Base-by-base conservation (phyloP, 768 basidiomycete species). In the Amanita rubescens region DNA sequence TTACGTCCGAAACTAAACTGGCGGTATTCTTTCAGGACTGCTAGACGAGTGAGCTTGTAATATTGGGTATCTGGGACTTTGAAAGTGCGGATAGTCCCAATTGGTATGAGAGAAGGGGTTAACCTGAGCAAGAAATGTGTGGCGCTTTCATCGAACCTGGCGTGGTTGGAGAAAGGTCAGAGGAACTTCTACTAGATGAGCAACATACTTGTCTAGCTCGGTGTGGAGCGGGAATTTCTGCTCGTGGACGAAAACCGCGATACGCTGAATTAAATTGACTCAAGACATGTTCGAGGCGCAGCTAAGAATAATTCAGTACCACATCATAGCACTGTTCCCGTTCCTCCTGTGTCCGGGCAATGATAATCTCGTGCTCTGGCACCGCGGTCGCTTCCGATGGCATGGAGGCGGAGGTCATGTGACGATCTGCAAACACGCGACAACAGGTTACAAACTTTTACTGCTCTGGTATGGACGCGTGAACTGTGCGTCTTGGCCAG, bases 31-130 rank as follows among this genome's bases (percentile, higher is more conserved):
- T 79, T 77, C 59, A 85, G 76, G 35, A 93, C 77, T 15, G 79
- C 85, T 8, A 90, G 77, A 2, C 87, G 80, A 57, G 75, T 76
- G 53, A 94, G 80, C 70, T 91, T 90, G 71, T 86, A 86, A 65
- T 80, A 80, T 33, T 65, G 63, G 27, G 54, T 59, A 38, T 63
- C 69, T 30, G 69, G 70, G 47, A 66, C 62, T 53, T 68, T 70
- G 60, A 65, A 63, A 45, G 67, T 70, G 48, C 89, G 80, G 49
- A 90, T 80, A 19, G 87, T 90, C 58, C 87, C 91, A 55, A 87
- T 74, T 8, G 86, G 85, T 53, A 67, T 69, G 39, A 75, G 66
- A 5, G 81, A 82, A 15, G 83, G 81, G 32, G 74, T 67, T 19
- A 88, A 73, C 54, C 87, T 79, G 55, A 92, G 76, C 43, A 92